phyloP scores from a whole-genome alignment of 2,329 filamentous ascomycete species.

The Fusarium beomiforme region DNA sequence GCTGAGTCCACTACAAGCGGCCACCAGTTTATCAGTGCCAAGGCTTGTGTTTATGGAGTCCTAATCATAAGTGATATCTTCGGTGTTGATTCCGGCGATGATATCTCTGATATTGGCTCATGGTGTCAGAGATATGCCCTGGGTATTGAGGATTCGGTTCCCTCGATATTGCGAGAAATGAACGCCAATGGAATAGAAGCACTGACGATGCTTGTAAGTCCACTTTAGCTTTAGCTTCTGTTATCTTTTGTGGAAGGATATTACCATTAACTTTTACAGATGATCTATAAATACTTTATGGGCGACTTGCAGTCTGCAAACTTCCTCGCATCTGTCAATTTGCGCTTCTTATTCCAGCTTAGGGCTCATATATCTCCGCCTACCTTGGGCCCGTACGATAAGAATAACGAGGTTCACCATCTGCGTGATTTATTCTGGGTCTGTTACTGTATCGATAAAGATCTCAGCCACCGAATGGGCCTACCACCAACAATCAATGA shows the following conservation, averaged over 20 bases:
- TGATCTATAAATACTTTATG: background rate
- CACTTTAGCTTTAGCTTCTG: rapidly evolving
- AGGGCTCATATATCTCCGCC: background rate
- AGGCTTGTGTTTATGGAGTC: background rate
- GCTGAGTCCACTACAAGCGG: rapidly evolving
- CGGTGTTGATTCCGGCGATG: background rate
- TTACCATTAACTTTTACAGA: rapidly evolving
- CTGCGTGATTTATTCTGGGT: conserved; percentile 14
- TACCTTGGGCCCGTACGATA: rapidly evolving
- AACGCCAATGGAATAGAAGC: background rate
- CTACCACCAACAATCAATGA: conserved; percentile 5
- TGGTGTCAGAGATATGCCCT: background rate
- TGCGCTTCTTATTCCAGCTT: background rate
- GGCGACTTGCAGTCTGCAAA: background rate
- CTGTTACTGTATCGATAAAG: conserved; percentile 23
- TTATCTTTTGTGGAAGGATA: too few relatives aligned
- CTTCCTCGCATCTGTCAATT: background rate
- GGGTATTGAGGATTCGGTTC: background rate
- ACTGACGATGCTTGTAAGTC: background rate
- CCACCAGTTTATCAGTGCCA: rapidly evolving
- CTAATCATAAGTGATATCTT: background rate
- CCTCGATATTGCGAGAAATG: background rate
- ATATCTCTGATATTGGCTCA: background rate
- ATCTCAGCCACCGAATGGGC: background rate
- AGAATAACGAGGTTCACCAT: background rate